Conservation (phyloP, 2,329 filamentous ascomycete species). For the Clonostachys rhizophaga region DNA sequence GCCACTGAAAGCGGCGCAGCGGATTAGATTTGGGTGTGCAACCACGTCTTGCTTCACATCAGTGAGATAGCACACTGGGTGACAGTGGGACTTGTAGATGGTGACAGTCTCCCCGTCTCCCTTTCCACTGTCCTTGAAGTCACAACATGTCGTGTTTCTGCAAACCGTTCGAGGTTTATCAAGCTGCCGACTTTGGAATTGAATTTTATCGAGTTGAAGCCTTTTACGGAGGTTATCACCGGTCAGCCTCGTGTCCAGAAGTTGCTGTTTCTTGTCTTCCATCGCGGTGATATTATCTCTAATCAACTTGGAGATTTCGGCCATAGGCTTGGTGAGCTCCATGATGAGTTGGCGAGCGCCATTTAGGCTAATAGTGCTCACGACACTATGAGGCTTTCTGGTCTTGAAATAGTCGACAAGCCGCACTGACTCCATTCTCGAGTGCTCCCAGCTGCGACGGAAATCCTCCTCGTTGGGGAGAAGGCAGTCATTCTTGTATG, state of each 20-base stretch:
- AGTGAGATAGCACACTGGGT: not conserved
- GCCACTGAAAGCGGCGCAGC: not conserved
- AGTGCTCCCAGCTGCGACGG: not conserved
- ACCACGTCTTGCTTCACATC: not conserved
- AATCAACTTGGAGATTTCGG: not conserved
- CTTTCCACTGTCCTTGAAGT: not conserved
- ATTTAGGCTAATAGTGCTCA: not conserved
- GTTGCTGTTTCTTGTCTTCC: not conserved
- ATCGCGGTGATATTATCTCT: not conserved
- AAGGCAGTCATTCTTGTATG: not conserved
- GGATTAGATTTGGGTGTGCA: not conserved
- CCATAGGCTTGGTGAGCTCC: not conserved
- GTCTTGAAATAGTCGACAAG: not conserved
- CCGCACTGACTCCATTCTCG: not conserved
- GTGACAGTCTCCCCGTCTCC: not conserved
- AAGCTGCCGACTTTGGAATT: not conserved
- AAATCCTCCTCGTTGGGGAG: not conserved
- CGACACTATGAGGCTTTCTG: not conserved
- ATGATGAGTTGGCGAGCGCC: not conserved
- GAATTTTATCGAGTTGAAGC: too few species aligned
- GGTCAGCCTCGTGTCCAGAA: not conserved
- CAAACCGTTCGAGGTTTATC: not conserved
- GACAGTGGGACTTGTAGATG: not conserved
- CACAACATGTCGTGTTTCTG: not conserved
- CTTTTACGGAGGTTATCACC: too few species aligned